Percentiles rank a stretch among this genome's conserved stretches.
Conservation (phyloP, 768 basidiomycete species). For the Xanthoconium purpureum region DNA sequence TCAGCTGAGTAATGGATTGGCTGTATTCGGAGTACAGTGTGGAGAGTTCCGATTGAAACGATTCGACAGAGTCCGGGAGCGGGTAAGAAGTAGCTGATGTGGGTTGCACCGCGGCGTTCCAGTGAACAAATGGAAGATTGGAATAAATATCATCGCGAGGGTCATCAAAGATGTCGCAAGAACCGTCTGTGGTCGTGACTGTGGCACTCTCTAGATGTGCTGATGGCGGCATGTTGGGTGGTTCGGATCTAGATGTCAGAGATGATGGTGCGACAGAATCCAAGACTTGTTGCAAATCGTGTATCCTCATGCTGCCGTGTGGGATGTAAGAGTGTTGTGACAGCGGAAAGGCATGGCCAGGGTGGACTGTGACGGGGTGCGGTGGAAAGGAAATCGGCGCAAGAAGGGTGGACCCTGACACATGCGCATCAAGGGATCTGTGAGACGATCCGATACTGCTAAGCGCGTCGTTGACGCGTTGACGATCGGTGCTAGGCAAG, state of each 20-base stretch:
- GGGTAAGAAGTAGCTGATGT: background rate
- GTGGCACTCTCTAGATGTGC: slow-evolving; percentile 4
- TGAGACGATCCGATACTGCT: slow-evolving; percentile 5
- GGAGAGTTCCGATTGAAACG: slow-evolving; percentile 38
- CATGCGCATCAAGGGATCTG: slow-evolving; percentile 13
- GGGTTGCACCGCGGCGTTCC: slow-evolving; percentile 24
- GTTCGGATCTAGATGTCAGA: slow-evolving; percentile 18
- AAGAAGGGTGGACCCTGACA: slow-evolving; percentile 16
- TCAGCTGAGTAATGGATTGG: slow-evolving; percentile 44
- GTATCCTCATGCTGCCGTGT: slow-evolving; percentile 3
- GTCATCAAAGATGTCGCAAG: slow-evolving; percentile 13
- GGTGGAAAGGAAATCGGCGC: slow-evolving; percentile 3
- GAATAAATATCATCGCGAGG: slow-evolving; percentile 12
- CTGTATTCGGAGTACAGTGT: slow-evolving; percentile 50
- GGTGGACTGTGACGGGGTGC: slow-evolving; percentile 9
- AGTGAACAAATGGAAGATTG: slow-evolving; percentile 23
- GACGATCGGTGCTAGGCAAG: slow-evolving; percentile 30
- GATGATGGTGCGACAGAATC: slow-evolving; percentile 1
- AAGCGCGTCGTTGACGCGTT: slow-evolving; percentile 29
- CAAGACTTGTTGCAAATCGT: slow-evolving; percentile 16
- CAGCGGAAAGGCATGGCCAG: background rate
- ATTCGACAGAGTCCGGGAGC: slow-evolving; percentile 22
- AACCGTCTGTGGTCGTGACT: slow-evolving; percentile 2
- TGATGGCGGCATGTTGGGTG: slow-evolving; percentile 7
- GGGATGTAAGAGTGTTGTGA: slow-evolving; percentile 11